Base-by-base conservation (phyloP, 176 grass and related monocot genomes). In the Otatea glauca region DNA sequence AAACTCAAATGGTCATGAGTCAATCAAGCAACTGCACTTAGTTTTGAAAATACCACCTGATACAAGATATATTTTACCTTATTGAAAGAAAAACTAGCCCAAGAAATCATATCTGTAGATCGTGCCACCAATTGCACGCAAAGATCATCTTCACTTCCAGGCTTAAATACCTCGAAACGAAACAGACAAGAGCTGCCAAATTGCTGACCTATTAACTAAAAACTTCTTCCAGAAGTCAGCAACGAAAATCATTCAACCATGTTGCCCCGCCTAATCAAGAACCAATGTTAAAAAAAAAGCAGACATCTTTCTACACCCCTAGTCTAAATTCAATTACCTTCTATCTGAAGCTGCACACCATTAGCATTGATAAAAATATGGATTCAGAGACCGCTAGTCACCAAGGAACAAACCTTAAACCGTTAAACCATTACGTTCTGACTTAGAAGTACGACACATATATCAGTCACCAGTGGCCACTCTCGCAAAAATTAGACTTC, bases 211-310 rank as follows among this genome's bases (percentile, higher is more conserved):
- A 58, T 58, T 27, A 77, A 47, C 63, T 23, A 77, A 43, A 1
- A 65, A 65, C 14, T 74, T 80, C n/a, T 21, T 77, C 37, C 10
- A 32, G 48, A 79, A 73, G 13, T 54, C 38, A 72, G 29, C 14
- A 32, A 23, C 61, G 42, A 42, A 79, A 41, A 27, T 12, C 18
- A 75, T 44, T 23, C 17, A 81, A 75, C 59, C 48, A 67, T 7
- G 48, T 12, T 47, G 13, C 49, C 55, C 51, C 44, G 64, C n/a
- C 53, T 62, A 60, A 32, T 21, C 35, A 75, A 66, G 29, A 72
- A 49, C n/a, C 10, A 54, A 13, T 42, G n/a, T 27, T 72, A 37
- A 37, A 63, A 44, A 37, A 24, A 51, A 54, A 12, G 5, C 9
- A 63, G 10, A 61, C 17, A 60, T 47, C 64, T 70, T 59, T 15